Evolutionary conservation across 2,329 filamentous ascomycete genomes (phyloP).

Genomic region (Trichophyton benhamiae): DNA sequence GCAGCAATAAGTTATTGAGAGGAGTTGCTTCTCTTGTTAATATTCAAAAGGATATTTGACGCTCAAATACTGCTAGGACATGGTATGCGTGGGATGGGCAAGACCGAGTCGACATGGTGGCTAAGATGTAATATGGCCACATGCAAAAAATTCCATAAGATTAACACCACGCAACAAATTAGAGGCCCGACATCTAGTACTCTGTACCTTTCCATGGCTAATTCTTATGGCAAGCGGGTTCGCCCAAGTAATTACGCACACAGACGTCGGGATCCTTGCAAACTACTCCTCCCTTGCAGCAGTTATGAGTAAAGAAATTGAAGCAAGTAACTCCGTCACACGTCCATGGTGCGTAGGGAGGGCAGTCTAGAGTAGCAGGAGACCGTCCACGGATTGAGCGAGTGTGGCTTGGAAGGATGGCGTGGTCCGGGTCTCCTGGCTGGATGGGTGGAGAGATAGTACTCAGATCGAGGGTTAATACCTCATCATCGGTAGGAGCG

Average conservation of each 20-base stretch:
- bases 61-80: not conserved
- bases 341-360: conserved; percentile 7
- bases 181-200: not conserved
- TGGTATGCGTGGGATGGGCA: not conserved
- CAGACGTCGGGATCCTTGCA: conserved; percentile 8
- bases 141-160: too few relatives aligned
- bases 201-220: not conserved
- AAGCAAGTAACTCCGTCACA: conserved; percentile 11
- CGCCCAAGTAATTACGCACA: not conserved
- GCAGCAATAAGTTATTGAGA: not conserved
- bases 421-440: not conserved
- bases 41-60: not conserved
- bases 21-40: not conserved
- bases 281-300: conserved; percentile 10
- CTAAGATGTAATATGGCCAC: not conserved
- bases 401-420: not conserved
- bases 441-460: conserved; percentile 6
- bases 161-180: not conserved
- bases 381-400: not conserved
- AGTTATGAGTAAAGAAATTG: conserved; percentile 10
- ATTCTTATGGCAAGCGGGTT: conserved; percentile 5
- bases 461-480: conserved; percentile 7
- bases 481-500: not conserved
- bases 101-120: not conserved
- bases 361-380: not conserved